Conservation (phyloP, 148 eudicot genomes). For the Talinum fruticosum region DNA sequence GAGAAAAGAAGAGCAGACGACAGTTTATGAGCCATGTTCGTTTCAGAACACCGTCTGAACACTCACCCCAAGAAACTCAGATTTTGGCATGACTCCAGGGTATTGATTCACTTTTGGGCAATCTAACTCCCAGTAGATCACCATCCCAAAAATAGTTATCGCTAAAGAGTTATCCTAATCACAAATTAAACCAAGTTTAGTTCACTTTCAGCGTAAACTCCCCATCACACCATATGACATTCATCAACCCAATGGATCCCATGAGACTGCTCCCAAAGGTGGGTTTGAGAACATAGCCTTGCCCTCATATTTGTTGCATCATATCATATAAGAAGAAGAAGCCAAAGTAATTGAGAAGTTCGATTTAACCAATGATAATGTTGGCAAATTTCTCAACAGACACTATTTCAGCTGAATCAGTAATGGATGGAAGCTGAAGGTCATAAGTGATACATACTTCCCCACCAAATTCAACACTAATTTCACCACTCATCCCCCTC, state of each 20-base stretch:
- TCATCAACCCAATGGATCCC: neutral
- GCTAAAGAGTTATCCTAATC: neutral
- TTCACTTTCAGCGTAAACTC: slow-evolving; percentile 1
- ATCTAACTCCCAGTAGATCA: neutral
- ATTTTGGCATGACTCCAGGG: neutral
- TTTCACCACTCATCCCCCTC: neutral
- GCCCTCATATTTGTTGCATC: neutral
- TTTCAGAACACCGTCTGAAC: neutral
- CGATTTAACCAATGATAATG: neutral
- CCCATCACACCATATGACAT: neutral
- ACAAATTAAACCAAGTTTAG: neutral
- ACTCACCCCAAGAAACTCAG: neutral
- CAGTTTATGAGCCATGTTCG: no score
- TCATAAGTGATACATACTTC: neutral
- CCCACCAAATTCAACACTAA: neutral
- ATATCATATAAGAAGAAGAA: neutral
- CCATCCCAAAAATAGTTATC: neutral
- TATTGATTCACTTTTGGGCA: neutral
- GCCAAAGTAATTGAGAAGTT: neutral
- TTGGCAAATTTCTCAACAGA: neutral
- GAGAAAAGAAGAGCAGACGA: neutral
- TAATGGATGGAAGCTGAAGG: neutral
- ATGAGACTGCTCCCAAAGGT: neutral
- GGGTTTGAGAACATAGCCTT: neutral
- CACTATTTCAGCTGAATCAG: neutral